Conservation (phyloP, 768 basidiomycete genomes). For the Phanerodontia chrysosporium region DNA sequence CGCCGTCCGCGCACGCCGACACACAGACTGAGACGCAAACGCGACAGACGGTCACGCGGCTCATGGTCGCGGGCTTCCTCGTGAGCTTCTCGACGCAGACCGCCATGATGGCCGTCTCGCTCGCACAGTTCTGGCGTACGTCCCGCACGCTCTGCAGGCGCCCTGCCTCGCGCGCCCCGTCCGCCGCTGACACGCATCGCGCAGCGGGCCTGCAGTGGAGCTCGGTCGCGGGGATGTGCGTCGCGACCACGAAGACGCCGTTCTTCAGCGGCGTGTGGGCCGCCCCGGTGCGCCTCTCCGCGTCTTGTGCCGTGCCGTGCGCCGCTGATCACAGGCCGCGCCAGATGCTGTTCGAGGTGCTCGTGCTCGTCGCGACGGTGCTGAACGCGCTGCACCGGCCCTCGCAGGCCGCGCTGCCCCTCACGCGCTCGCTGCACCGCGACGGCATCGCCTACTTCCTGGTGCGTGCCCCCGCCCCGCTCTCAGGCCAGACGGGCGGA, state of each 20-base stretch:
- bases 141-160: not conserved
- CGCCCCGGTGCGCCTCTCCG: constrained; percentile 25
- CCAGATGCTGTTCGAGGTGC: constrained; percentile 32
- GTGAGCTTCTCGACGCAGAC: constrained; percentile 24
- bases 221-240: constrained; percentile 23
- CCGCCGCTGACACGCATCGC: too few relatives aligned
- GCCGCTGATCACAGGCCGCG: not conserved
- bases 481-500: not conserved
- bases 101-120: constrained; percentile 21
- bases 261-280: constrained; percentile 27
- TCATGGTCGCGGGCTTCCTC: constrained; percentile 24
- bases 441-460: constrained; percentile 35
- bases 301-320: not conserved
- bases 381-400: constrained; percentile 35
- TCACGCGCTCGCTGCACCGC: constrained; percentile 28
- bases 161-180: not conserved
- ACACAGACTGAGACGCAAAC: too few relatives aligned
- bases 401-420: constrained; percentile 20
- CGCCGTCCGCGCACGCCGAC: too few relatives aligned
- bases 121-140: constrained; percentile 24
- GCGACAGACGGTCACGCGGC: constrained; percentile 19
- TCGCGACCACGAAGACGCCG: constrained; percentile 17
- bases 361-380: constrained; percentile 28
- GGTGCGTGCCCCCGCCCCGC: constrained; percentile 24
- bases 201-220: constrained; percentile 25